These are phyloP conservation scores for Epicoccum sorghinum DNA, from an alignment of 2,329 filamentous ascomycete genomes.

Conservation along the genomic window DNA sequence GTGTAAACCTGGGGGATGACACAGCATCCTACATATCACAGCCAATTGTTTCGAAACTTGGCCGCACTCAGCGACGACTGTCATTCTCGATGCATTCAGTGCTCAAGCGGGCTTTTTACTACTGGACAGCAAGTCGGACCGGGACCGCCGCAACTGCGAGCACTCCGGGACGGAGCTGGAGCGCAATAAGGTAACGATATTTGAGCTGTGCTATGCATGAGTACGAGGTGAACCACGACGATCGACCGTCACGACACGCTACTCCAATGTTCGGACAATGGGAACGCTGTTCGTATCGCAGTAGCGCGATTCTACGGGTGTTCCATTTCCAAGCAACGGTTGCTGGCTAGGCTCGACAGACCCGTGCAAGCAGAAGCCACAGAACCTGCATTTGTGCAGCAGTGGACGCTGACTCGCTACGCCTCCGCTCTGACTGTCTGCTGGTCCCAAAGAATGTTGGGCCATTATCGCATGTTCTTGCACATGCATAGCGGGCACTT, in stretches of 20 bases:
- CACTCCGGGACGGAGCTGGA: neutral
- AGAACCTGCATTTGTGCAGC: neutral
- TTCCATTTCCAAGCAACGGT: slow-evolving; percentile 9
- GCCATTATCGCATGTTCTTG: slow-evolving; percentile 12
- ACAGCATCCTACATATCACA: slow-evolving; percentile 6
- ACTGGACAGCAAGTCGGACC: slow-evolving; percentile 24
- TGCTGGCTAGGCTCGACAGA: neutral
- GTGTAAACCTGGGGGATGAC: slow-evolving; percentile 21
- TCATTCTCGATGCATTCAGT: neutral
- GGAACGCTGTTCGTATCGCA: neutral
- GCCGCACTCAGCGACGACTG: neutral
- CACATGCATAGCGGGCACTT: slow-evolving; percentile 4
- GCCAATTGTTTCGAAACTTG: slow-evolving; percentile 16
- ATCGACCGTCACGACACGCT: neutral
- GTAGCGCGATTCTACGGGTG: slow-evolving; percentile 7
- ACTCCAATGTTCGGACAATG: neutral
- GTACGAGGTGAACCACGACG: neutral
- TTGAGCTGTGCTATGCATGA: neutral
- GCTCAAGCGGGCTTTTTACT: neutral
- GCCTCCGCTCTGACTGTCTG: neutral
- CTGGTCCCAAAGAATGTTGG: slow-evolving; percentile 3
- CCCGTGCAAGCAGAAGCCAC: neutral
- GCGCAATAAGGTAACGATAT: neutral
- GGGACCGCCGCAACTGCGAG: neutral
- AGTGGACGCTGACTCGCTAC: neutral